A percentile compares a stretch with the other conserved stretches of the same genome.
phyloP scores from a whole-genome alignment of 2,329 filamentous ascomycete species.

The Rosellinia necatrix region DNA sequence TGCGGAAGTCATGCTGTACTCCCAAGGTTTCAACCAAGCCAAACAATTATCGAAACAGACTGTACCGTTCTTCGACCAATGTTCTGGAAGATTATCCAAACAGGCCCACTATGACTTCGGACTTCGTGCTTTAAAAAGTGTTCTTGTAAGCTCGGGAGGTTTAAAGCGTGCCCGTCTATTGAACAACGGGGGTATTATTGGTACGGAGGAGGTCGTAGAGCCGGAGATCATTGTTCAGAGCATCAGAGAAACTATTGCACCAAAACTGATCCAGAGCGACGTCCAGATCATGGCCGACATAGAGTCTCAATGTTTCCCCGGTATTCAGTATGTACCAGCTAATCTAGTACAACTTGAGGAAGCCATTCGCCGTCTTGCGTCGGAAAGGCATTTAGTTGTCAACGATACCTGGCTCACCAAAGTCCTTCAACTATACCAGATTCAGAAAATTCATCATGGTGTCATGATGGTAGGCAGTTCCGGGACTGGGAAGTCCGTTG shows the following conservation, averaged over 20 bases:
- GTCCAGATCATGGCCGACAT: constrained; percentile 86
- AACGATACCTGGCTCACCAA: constrained; percentile 98
- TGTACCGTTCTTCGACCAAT: constrained; percentile 97
- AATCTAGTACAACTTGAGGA: constrained; percentile 78
- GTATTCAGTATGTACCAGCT: constrained; percentile 89
- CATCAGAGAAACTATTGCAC: constrained; percentile 95
- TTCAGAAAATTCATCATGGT: constrained; percentile 96
- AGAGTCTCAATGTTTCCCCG: constrained; percentile 86
- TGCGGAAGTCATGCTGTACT: constrained; percentile 99
- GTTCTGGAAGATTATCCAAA: constrained; percentile 79
- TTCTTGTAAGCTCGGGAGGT: constrained; percentile 95
- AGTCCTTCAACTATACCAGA: constrained; percentile 94
- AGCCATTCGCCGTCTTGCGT: constrained; percentile 81
- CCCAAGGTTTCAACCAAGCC: constrained; percentile 96
- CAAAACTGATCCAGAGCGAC: constrained; percentile 92
- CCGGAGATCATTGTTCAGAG: constrained; percentile 99
- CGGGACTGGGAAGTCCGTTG: constrained; percentile 93
- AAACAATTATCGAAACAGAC: constrained; percentile 93
- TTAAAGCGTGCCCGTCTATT: constrained; percentile 84
- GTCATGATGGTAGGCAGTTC: constrained; percentile 99
- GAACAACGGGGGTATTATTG: constrained; percentile 57
- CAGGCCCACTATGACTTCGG: constrained; percentile 99
- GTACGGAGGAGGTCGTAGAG: constrained; percentile 77
- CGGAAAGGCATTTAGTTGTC: constrained; percentile 83
- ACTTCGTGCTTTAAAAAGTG: constrained; percentile 95